Percentiles rank a stretch among this genome's conserved stretches.
phyloP scores from a whole-genome alignment of 305 asterid genomes.

The Fraxinus dipetala region DNA sequence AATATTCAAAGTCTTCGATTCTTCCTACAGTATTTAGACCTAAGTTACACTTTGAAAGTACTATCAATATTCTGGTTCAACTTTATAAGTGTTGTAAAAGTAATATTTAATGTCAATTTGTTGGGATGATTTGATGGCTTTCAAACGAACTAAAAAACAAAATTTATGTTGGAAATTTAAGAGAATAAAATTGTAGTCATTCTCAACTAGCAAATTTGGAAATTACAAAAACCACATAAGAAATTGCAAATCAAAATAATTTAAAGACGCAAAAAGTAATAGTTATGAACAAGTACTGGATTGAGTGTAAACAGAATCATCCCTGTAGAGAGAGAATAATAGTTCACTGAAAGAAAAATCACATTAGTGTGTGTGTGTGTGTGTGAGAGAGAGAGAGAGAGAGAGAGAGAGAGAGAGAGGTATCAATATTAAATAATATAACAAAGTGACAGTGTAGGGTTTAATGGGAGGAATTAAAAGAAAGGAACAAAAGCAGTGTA shows the following conservation, averaged over 20 bases:
- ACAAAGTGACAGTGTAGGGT: slow-evolving; percentile 40
- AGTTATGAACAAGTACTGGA: too few species aligned
- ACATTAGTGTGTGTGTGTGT: neutral
- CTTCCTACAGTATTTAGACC: neutral
- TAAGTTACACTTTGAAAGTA: neutral
- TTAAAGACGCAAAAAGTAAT: too few species aligned
- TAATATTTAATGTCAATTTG: too few species aligned
- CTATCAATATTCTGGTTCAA: too few species aligned
- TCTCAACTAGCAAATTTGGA: neutral
- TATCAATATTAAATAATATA: too few species aligned
- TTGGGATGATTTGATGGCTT: too few species aligned
- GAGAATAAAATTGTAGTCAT: too few species aligned
- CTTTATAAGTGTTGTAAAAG: too few species aligned
- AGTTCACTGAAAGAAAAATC: neutral
- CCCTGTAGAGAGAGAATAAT: neutral
- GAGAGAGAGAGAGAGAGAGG: too few species aligned
- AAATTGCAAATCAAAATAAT: too few species aligned
- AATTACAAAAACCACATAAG: neutral
- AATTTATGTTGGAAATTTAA: too few species aligned
- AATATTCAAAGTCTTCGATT: neutral
- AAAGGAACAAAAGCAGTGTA: slow-evolving; percentile 47
- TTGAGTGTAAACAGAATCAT: neutral
- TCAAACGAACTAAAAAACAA: too few species aligned
- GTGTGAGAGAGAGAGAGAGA: slow-evolving; percentile 17
- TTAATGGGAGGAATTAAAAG: slow-evolving; percentile 48